Conservation (phyloP, 805 yeast genomes). For the Naumovozyma castellii region DNA sequence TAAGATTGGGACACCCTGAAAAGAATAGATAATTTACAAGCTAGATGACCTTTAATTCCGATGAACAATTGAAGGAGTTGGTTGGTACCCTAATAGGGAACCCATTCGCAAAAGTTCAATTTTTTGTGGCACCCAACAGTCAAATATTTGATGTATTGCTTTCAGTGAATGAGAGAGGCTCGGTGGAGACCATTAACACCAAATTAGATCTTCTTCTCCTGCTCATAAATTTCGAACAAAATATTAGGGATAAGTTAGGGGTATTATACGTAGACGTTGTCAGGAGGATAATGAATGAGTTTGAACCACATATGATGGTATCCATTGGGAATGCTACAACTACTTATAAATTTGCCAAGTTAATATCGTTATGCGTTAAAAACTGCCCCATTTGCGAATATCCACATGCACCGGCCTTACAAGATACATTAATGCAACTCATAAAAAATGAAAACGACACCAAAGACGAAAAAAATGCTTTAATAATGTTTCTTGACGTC, state of each 20-base stretch:
- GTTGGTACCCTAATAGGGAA: constrained; percentile 12
- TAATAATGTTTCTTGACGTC: background rate
- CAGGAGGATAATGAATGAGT: constrained; percentile 5
- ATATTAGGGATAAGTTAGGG: constrained; percentile 15
- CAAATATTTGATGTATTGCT: constrained; percentile 3
- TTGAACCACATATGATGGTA: constrained; percentile 6
- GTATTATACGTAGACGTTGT: constrained; percentile 9
- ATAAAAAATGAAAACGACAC: background rate
- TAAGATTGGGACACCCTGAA: no score
- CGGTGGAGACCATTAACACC: constrained; percentile 2
- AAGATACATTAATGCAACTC: constrained; percentile 6
- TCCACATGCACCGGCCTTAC: constrained; percentile 5
- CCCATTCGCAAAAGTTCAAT: constrained; percentile 13
- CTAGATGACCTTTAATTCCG: background rate
- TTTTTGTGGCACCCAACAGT: constrained; percentile 5
- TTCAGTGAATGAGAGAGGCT: background rate
- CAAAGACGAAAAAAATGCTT: background rate
- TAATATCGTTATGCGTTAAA: constrained; percentile 15
- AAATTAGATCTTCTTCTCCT: constrained; percentile 19
- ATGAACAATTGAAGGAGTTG: background rate
- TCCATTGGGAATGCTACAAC: constrained; percentile 6
- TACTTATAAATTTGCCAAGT: constrained; percentile 13
- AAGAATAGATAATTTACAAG: no score
- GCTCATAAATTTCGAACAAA: constrained; percentile 14
- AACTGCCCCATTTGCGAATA: constrained; percentile 9